Base-by-base conservation (phyloP, 495 filamentous ascomycete species). In the Penicillium taxi region DNA sequence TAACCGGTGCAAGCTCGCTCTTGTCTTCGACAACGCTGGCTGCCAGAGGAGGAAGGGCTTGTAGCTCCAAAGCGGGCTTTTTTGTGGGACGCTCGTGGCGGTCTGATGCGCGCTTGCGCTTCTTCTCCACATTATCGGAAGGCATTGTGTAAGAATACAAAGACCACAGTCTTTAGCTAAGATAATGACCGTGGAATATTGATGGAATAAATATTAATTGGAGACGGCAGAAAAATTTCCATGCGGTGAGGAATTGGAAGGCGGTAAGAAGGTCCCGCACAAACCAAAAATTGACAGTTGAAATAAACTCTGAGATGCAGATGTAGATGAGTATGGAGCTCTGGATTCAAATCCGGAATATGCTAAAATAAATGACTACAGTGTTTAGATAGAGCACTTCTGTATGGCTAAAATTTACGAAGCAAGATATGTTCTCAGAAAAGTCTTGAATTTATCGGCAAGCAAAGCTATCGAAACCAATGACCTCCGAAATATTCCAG, bases 91-190 rank as follows among this genome's bases (percentile, higher is more conserved):
- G 59, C 13, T 72, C 70, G 23, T 61, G 54, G 9, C 59, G 65
- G 14, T 79, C 74, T 2, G 70, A 73, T 21, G 56, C 51, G 45
- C 82, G 72, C 65, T 88, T 86, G 41, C 85, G 73, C 68, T 93
- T 93, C 56, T 83, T 81, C 28, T 77, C 73, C 20, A 72, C 64
- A 32, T 63, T 65, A 13, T 57, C 50, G 22, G 71, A 69, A 6
- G 69, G 56, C 74, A 78, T 81, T 35, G 27, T 67, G 45, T 17
- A 8, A 28, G 32, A n/a, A n/a, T n/a, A n/a, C 6, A 49, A 2
- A 32, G 12, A 33, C 34, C 23, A 29, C 23, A 19, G 24, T 12
- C 20, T 32, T 30, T 9, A 39, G 8, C 26, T 23, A 32, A 35
- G 13, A 8, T 16, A 24, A 32, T 37, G 35, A 26, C 29, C 18